Evolutionary conservation across 352 stramenopile genomes (phyloP), one percentile per base, ranked within the genome.

Genomic region (Chrysophaeum taylorii): DNA sequence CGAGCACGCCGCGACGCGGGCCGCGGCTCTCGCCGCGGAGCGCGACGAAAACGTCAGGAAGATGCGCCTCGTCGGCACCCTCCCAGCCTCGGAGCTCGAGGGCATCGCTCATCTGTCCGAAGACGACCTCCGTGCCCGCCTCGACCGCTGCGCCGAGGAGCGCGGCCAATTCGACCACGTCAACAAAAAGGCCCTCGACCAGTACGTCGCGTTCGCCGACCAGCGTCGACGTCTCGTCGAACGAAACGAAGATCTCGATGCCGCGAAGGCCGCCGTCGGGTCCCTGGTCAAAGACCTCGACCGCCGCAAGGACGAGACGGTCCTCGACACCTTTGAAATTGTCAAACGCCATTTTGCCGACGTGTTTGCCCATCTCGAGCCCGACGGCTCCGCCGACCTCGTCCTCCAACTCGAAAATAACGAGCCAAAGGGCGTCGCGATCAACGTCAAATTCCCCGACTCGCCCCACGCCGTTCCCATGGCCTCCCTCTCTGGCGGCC

Each of bases 141-240:
- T 98, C 73, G 93, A 97, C 52, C 84, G 86, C 29, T 88, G 90
- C 73, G 98, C 94, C 69, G 94, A 97, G 41, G 90, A 96, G 64
- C 79, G 99, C 50, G 96, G 98, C 75, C 94, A 95, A 69, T 99
- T 97, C 73, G 84, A 75, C 23, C 93, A 99, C 75, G 95, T 99
- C 37, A 99, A 99, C 86, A 98, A 98, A 75, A 99, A 99, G 81
- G 96, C 96, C 0, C 88, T 98, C 54, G 93, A 99, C 77, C 96
- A 99, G 78, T 99, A 96, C 75, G 87, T 98, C 41, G 98, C 89
- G 75, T 99, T 99, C 78, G 95, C 86, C 62, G 93, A 99, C 67
- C 92, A 94, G 78, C 80, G 87, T 37, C 81, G 89, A 66, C 84
- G 84, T 16, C 84, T 99, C 36, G 76, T 98, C 37, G 87, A 94